Evolutionary conservation across 148 eudicot genomes (phyloP), one percentile per base, ranked within the genome.

Genomic region (Nyssa sinensis): DNA sequence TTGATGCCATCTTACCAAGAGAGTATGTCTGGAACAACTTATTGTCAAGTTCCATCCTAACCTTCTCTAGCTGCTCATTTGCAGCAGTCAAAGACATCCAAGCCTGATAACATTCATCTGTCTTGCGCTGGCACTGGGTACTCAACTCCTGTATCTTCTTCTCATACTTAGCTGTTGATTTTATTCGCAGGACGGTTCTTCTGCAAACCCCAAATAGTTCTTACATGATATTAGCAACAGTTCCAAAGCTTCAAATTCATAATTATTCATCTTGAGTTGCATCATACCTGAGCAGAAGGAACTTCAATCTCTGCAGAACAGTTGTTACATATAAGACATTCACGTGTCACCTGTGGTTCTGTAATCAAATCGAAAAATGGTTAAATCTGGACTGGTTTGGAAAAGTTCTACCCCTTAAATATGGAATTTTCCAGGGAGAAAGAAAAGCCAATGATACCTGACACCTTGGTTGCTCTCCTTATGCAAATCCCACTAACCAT

Each of bases 61-160:
- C 93, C 81, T 90, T 92, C 87, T 88, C 89, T 68, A 95, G 86
- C 79, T 95, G 90, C 77, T 90, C 88, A 67, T 87, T 92, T 66
- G 97, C 90, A 53, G 90, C 81, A 72, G 90, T 85, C 79, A 87
- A 82, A 44, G 97, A 95, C 98, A 95, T 90, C 98, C 98, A 95
- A 75, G 98, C 97, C 78, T 92, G 94, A 82, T 86, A 88, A 78
- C 97, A 95, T 84, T 95, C 98, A 79, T 92, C 96, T 63, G 91
- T 84, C 89, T 95, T 95, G 39, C 75, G 86, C 75, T 86, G 86
- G 80, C 91, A 85, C 80, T 81, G 88, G 68, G 81, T 79, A 64
- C 75, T 89, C 73, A 95, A 75, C 71, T 95, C 97, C 80, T 87
- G 86, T 75, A 92, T 92, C 78, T 80, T 85, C 87, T 92, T 92